Base-by-base conservation (phyloP, 768 basidiomycete species). In the Rhodotorula kratochvilovae region DNA sequence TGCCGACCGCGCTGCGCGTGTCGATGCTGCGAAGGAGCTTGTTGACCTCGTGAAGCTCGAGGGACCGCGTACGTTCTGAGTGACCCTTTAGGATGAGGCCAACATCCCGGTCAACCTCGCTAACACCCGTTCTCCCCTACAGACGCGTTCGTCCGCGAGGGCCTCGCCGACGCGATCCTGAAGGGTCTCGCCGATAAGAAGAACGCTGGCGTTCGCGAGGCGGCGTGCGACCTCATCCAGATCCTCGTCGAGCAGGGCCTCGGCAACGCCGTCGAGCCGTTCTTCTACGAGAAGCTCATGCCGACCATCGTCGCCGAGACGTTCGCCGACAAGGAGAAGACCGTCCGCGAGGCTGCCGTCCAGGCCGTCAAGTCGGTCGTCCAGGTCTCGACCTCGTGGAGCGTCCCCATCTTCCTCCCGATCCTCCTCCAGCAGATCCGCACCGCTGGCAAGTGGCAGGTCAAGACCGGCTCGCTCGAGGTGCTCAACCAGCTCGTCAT, bases 241-340 rank as follows among this genome's bases (percentile, higher is more conserved):
- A 90, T 90, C 19, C 81, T 94, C 45, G 85, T 55, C 71, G 73
- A 77, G 72, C 65, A 75, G 67, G 84, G 82, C 61, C 84, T 88
- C 67, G 84, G 92, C 39, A 72, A 76, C 54, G 92, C 93, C 48
- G 82, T 84, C 67, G 90, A 86, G 54, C 91, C 92, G 27, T 81
- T 92, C 63, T 83, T 97, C 48, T 84, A 95, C 42, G 84, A 89
- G 19, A 76, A 76, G 75, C 53, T 78, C 68, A 89, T 88, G 55
- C 85, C 94, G 66, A 85, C 89, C n/a, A 79, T 89, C 56, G 81
- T 97, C 64, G 88, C 88, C 80, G 90, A 93, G 66, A 84, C 94
- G 45, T 89, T 93, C 81, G 90, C 91, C 86, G 95, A 98, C 80
- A 97, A 97, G 82, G 91, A 91, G 74, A 91, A 93, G 67, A 88